These are phyloP conservation scores for Rhizophagus prolifer DNA, from an alignment of 192 early-diverging fungal species.

Conservation along the genomic window DNA sequence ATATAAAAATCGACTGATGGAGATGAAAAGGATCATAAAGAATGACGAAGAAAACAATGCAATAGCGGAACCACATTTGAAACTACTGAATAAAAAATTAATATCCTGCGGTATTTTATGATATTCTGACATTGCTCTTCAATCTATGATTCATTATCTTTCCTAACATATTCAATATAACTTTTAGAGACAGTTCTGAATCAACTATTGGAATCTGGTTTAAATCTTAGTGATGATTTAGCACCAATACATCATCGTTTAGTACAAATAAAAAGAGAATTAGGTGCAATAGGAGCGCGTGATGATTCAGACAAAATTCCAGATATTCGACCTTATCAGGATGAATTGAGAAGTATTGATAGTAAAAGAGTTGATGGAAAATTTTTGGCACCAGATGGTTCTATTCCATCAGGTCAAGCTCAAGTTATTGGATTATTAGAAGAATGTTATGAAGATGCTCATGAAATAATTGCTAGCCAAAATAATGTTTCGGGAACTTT, in stretches of 20 bases:
- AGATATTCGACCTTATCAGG: conserved; percentile 59
- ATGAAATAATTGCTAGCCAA: conserved; percentile 75
- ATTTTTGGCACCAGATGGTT: conserved; percentile 68
- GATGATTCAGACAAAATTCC: neutral
- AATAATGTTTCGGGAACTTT: conserved; percentile 62
- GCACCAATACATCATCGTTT: conserved; percentile 71
- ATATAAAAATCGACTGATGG: conserved; percentile 55
- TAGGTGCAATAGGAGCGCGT: conserved; percentile 45
- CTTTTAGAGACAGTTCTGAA: conserved; percentile 46
- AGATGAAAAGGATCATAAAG: conserved; percentile 60
- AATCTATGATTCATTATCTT: neutral
- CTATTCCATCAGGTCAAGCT: conserved; percentile 77
- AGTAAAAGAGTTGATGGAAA: conserved; percentile 75
- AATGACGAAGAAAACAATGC: conserved; percentile 40
- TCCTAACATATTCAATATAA: neutral
- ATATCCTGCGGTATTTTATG: conserved; percentile 36
- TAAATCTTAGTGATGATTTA: conserved; percentile 68
- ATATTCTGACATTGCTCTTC: neutral
- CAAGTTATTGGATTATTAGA: conserved; percentile 80
- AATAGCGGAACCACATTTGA: conserved; percentile 44
- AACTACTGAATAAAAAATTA: conserved; percentile 46
- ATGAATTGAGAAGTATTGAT: conserved; percentile 79
- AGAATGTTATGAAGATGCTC: conserved; percentile 76
- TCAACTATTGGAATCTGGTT: conserved; percentile 54
- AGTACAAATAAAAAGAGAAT: conserved; percentile 64